Evolutionary conservation across 2,329 filamentous ascomycete species (phyloP).

Genomic region (Aspergillus sclerotialis): DNA sequence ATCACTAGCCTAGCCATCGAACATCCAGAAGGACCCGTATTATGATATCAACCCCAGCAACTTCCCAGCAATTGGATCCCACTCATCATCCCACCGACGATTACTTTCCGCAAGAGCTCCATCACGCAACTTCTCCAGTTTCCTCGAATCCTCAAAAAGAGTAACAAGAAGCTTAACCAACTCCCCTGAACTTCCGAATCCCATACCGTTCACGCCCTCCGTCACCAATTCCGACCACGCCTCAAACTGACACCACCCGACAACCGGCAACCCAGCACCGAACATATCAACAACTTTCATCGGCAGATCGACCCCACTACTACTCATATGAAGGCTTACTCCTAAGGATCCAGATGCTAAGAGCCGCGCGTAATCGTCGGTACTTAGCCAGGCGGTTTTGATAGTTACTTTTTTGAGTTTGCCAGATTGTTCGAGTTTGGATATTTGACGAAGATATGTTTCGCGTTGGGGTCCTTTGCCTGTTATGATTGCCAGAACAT

Average conservation of each 20-base stretch:
- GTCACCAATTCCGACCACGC: slow-evolving; percentile 87
- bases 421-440: slow-evolving; percentile 52
- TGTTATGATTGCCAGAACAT: slow-evolving; percentile 82
- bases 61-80: slow-evolving; percentile 73
- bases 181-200: slow-evolving; percentile 67
- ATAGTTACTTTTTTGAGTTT: slow-evolving; percentile 66
- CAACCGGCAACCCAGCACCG: slow-evolving; percentile 82
- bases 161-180: slow-evolving; percentile 57
- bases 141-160: slow-evolving; percentile 53
- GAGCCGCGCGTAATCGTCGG: slow-evolving; percentile 74
- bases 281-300: slow-evolving; percentile 99
- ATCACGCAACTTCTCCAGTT: slow-evolving; percentile 55
- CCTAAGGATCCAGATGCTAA: slow-evolving; percentile 83
- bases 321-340: slow-evolving; percentile 85
- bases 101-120: slow-evolving; percentile 70
- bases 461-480: slow-evolving; percentile 84
- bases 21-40: not conserved
- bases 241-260: slow-evolving; percentile 76
- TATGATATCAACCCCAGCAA: slow-evolving; percentile 50
- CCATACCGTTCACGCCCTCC: slow-evolving; percentile 77
- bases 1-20: not conserved
- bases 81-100: slow-evolving; percentile 84
- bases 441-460: slow-evolving; percentile 63
- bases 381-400: slow-evolving; percentile 75
- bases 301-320: slow-evolving; percentile 87